A percentile compares a stretch with the other conserved stretches of the same genome.
Conservation (phyloP, 768 basidiomycete genomes). For the Russula abietina region DNA sequence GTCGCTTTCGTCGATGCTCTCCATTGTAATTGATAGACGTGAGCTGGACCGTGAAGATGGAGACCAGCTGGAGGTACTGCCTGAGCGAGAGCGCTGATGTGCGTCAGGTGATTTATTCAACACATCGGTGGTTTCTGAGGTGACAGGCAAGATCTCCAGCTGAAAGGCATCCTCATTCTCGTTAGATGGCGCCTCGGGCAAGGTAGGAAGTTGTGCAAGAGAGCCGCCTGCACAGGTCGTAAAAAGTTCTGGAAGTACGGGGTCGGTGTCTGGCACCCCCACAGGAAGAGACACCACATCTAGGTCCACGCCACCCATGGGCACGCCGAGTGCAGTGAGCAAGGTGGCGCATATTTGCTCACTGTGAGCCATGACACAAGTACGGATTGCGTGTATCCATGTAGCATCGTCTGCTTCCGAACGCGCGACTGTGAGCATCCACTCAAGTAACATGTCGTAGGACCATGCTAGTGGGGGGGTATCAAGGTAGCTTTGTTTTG, state of each 20-base stretch:
- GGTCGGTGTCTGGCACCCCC: constrained; percentile 11
- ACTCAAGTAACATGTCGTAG: constrained; percentile 21
- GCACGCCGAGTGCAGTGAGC: constrained; percentile 25
- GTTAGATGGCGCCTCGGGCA: constrained; percentile 10
- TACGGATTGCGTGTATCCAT: constrained; percentile 22
- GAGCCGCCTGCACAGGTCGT: constrained; percentile 4
- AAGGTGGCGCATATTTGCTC: constrained; percentile 25
- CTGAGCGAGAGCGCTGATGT: constrained; percentile 7
- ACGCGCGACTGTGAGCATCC: constrained; percentile 23
- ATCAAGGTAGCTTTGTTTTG: not conserved
- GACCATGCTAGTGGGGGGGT: constrained; percentile 20
- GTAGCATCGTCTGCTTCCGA: constrained; percentile 16
- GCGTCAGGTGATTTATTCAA: not conserved
- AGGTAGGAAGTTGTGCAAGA: constrained; percentile 16
- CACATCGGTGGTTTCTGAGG: constrained; percentile 4
- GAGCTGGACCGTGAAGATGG: constrained; percentile 21
- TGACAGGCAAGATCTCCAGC: constrained; percentile 21
- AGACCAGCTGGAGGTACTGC: constrained; percentile 22
- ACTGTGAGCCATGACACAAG: constrained; percentile 24
- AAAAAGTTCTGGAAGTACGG: constrained; percentile 14
- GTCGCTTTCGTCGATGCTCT: constrained; percentile 24
- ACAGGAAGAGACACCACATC: constrained; percentile 18
- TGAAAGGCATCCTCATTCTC: constrained; percentile 21
- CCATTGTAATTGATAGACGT: constrained; percentile 21
- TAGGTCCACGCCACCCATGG: constrained; percentile 22